phyloP scores from a whole-genome alignment of 1,284 basidiomycete genomes.

The Moesziomyces sp. region DNA sequence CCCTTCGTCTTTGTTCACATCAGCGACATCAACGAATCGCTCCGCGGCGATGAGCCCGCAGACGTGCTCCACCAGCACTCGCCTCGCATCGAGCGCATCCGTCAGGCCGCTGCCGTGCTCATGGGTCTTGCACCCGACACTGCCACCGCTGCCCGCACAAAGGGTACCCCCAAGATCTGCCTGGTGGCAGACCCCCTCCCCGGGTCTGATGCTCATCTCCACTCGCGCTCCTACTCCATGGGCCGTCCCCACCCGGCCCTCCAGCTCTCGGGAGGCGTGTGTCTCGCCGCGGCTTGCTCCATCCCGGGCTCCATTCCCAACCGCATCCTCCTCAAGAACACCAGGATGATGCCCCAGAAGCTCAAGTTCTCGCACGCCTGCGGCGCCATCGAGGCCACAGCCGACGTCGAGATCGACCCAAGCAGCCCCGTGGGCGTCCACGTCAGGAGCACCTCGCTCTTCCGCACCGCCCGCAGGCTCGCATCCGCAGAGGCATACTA shows the following conservation, averaged over 20 bases:
- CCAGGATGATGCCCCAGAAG: conserved; percentile 14
- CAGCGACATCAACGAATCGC: conserved; percentile 6
- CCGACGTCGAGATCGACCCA: conserved; percentile 19
- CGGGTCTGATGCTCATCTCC: conserved; percentile 7
- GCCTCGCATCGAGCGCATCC: conserved; percentile 29
- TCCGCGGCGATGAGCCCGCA: conserved; percentile 1
- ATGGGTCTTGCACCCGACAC: conserved; percentile 13
- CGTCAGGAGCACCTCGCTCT: conserved; percentile 17
- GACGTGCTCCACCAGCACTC: conserved; percentile 29
- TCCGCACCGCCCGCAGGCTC: conserved; percentile 16
- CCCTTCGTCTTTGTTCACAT: conserved; percentile 54
- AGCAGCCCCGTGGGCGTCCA: conserved; percentile 12
- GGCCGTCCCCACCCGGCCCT: conserved; percentile 17
- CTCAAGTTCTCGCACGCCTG: conserved; percentile 14
- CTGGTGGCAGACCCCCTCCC: conserved; percentile 22
- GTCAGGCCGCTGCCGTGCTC: conserved; percentile 35
- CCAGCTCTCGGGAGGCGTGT: conserved; percentile 17
- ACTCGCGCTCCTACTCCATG: conserved; percentile 13
- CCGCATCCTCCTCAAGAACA: conserved; percentile 9
- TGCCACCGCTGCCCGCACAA: conserved; percentile 6
- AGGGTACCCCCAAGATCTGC: conserved; percentile 56
- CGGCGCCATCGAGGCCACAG: conserved; percentile 17
- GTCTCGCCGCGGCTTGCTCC: conserved; percentile 19
- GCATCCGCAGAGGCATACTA: conserved; percentile 15
- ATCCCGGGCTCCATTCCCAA: conserved; percentile 18